A percentile compares a stretch with the other conserved stretches of the same genome.
Evolutionary conservation across 2,329 filamentous ascomycete genomes (phyloP).

Genomic region (Paecilomyces variotii): DNA sequence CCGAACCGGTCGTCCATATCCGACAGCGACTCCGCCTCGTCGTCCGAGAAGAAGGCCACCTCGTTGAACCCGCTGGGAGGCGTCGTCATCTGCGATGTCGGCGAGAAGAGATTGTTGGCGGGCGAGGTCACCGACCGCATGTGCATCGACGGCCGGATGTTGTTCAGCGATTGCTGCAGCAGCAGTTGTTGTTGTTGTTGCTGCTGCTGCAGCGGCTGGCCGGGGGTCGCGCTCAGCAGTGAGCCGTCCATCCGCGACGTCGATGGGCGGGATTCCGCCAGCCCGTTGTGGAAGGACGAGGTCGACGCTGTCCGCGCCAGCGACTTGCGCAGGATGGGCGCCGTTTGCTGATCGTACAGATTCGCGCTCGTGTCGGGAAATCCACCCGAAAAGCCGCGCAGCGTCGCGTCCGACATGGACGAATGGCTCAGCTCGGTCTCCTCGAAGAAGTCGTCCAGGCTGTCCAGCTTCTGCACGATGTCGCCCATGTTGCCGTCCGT

Average conservation of each 20-base stretch:
- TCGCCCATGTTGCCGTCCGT: constrained; percentile 65
- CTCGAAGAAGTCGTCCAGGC: constrained; percentile 75
- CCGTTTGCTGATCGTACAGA: constrained; percentile 85
- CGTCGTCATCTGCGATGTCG: constrained; percentile 29
- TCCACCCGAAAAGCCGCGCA: constrained; percentile 49
- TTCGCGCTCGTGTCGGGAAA: constrained; percentile 67
- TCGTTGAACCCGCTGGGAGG: constrained; percentile 39
- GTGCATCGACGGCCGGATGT: constrained; percentile 60
- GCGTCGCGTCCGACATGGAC: constrained; percentile 25
- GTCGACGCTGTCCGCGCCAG: constrained; percentile 62
- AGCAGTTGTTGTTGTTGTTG: no score
- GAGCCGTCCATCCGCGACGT: constrained; percentile 45
- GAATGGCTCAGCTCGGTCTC: constrained; percentile 53
- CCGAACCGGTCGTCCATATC: constrained; percentile 65
- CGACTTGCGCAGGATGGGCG: constrained; percentile 82
- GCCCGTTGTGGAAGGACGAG: constrained; percentile 77
- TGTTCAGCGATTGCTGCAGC: not conserved
- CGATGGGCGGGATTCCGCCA: constrained; percentile 62
- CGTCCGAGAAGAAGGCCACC: constrained; percentile 62
- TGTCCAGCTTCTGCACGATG: constrained; percentile 70
- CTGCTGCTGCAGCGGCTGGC: not conserved
- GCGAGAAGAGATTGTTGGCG: constrained; percentile 42
- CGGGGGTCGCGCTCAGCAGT: not conserved
- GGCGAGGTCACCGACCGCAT: constrained; percentile 80
- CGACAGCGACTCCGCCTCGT: constrained; percentile 74